Evolutionary conservation across 805 yeast species (phyloP).

Genomic region (Starmerella floricola): DNA sequence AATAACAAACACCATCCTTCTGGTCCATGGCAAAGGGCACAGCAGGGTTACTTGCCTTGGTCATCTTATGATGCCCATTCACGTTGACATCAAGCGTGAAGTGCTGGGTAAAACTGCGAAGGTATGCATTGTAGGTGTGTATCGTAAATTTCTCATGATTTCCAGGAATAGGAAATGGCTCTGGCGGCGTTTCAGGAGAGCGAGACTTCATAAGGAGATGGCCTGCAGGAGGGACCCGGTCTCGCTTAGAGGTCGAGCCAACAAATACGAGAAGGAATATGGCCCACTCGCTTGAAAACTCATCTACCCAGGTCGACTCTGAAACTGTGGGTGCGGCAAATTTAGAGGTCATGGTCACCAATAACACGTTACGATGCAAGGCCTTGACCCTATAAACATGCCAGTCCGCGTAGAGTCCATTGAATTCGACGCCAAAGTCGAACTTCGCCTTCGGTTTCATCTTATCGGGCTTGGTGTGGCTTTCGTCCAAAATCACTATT

Average conservation of each 20-base stretch:
- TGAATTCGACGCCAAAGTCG: constrained; percentile 8
- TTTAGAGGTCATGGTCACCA: constrained; percentile 6
- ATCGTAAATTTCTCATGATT: not conserved
- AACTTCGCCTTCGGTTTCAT: constrained; percentile 7
- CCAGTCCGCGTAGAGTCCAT: constrained; percentile 6
- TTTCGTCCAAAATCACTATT: constrained; percentile 15
- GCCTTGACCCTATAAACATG: not conserved
- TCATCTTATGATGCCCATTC: constrained; percentile 6
- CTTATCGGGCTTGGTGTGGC: constrained; percentile 9
- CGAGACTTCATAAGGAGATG: constrained; percentile 4
- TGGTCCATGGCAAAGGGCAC: constrained; percentile 4
- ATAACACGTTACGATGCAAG: constrained; percentile 5
- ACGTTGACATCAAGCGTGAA: constrained; percentile 2
- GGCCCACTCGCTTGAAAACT: constrained; percentile 12
- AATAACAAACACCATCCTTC: constrained; percentile 1
- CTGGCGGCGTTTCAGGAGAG: constrained; percentile 11
- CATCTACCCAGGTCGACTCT: constrained; percentile 1
- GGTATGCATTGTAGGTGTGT: constrained; percentile 4
- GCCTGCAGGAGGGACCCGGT: constrained; percentile 10
- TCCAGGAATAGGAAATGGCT: constrained; percentile 5
- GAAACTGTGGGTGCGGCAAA: not conserved
- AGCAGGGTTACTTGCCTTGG: not conserved
- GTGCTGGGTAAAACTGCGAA: not conserved
- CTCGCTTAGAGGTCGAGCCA: constrained; percentile 12
- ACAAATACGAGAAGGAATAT: constrained; percentile 11